These are phyloP conservation scores for Dendrocalamus sinicus DNA, from an alignment of 176 grass and related monocot species.

Conservation along the genomic window DNA sequence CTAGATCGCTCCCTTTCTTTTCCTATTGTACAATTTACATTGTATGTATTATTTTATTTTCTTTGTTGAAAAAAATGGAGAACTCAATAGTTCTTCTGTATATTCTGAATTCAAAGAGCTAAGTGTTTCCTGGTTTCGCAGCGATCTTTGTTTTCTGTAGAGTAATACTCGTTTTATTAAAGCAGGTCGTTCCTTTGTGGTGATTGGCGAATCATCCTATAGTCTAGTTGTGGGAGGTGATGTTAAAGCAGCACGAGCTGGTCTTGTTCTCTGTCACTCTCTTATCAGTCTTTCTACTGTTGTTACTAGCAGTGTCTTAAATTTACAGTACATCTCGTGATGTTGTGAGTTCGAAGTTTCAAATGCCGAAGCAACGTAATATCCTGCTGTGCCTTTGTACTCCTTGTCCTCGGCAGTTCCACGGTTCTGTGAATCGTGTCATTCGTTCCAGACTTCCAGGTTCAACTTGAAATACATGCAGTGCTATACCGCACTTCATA, in stretches of 20 bases:
- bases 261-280: background rate
- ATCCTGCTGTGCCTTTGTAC: background rate
- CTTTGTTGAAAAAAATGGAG: background rate
- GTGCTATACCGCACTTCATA: background rate
- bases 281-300: no score
- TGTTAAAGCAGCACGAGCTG: background rate
- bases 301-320: background rate
- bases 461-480: background rate
- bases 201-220: background rate
- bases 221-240: background rate
- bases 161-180: background rate
- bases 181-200: background rate
- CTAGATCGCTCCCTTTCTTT: conserved; percentile 8
- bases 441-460: background rate
- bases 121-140: background rate
- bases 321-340: background rate
- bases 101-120: conserved; percentile 18
- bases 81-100: conserved; percentile 30
- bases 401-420: background rate
- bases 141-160: background rate
- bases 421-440: background rate
- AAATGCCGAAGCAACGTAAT: background rate
- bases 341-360: background rate
- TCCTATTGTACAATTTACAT: conserved; percentile 23
- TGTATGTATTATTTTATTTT: conserved; percentile 32